phyloP scores from a whole-genome alignment of 2,329 filamentous ascomycete species.

The Diaporthe sp. region DNA sequence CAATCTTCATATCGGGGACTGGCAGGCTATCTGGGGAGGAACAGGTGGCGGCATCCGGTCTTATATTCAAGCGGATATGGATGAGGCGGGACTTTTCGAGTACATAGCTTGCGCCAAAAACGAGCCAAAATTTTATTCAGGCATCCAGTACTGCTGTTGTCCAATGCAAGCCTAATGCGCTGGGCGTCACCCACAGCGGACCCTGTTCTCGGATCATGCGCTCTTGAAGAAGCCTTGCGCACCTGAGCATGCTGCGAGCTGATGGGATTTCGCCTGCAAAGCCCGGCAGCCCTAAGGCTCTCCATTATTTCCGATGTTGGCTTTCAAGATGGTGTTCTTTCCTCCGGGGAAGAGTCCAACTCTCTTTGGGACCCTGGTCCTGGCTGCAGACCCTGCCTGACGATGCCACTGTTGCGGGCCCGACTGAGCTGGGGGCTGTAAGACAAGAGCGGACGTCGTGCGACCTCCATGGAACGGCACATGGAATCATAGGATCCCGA shows the following conservation, averaged over 20 bases:
- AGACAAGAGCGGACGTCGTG: background rate
- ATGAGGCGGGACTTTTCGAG: background rate
- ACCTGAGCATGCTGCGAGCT: background rate
- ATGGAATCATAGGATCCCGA: background rate
- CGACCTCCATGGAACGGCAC: background rate
- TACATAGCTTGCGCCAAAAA: conserved; percentile 8
- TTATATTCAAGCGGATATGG: background rate
- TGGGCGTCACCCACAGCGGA: no score
- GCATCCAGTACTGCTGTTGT: background rate
- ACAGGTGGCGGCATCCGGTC: background rate
- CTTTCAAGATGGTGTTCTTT: background rate
- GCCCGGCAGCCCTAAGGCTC: background rate
- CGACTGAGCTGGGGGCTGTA: background rate
- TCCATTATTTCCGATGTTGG: no score
- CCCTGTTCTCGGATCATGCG: background rate
- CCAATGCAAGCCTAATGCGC: background rate
- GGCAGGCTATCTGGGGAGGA: background rate
- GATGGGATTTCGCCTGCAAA: background rate
- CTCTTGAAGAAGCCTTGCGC: background rate
- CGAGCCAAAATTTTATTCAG: background rate
- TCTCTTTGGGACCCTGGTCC: background rate
- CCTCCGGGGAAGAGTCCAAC: background rate
- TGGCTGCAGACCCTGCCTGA: background rate
- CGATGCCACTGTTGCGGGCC: background rate
- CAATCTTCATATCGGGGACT: background rate